Percentiles rank a stretch among this genome's conserved stretches.
Conservation (phyloP, 495 filamentous ascomycete genomes). For the Recurvomyces mirabilis region DNA sequence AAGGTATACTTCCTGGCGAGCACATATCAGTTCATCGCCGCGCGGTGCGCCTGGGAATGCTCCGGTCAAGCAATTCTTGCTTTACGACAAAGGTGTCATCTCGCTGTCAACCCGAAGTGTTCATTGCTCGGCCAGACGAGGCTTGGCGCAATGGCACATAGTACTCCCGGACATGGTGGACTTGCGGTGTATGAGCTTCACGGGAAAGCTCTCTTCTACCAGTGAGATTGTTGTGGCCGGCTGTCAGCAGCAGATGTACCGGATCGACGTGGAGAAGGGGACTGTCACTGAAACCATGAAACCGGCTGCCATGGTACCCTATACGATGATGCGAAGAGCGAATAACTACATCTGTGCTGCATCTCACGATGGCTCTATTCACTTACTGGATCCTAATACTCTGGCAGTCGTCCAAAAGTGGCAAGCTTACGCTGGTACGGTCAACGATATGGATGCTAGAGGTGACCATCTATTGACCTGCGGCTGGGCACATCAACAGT, state of each 20-base stretch:
- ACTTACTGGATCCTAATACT: slow-evolving; percentile 68
- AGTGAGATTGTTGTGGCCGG: slow-evolving; percentile 78
- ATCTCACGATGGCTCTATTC: slow-evolving; percentile 68
- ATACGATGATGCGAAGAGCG: slow-evolving; percentile 81
- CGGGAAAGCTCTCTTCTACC: slow-evolving; percentile 57
- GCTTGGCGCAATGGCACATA: slow-evolving; percentile 77
- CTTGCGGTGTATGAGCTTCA: slow-evolving; percentile 86
- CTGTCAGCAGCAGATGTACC: slow-evolving; percentile 75
- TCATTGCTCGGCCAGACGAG: slow-evolving; percentile 73
- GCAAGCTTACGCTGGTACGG: slow-evolving; percentile 71
- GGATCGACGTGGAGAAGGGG: slow-evolving; percentile 80
- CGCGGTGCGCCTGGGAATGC: slow-evolving; percentile 46
- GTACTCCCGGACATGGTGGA: slow-evolving; percentile 35
- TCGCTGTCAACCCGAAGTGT: slow-evolving; percentile 65
- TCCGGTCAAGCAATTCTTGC: slow-evolving; percentile 64
- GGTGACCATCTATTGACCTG: slow-evolving; percentile 88
- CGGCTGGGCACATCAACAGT: slow-evolving; percentile 69
- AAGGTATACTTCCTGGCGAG: slow-evolving; percentile 66
- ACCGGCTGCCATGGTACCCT: slow-evolving; percentile 50
- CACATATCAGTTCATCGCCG: slow-evolving; percentile 34
- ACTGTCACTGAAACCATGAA: slow-evolving; percentile 56
- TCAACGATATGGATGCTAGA: slow-evolving; percentile 92
- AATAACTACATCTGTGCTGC: slow-evolving; percentile 79
- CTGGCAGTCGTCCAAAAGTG: slow-evolving; percentile 72
- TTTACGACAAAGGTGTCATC: slow-evolving; percentile 77